Base-by-base conservation (phyloP, 257 asterid genomes). In the Salvia hispanica region DNA sequence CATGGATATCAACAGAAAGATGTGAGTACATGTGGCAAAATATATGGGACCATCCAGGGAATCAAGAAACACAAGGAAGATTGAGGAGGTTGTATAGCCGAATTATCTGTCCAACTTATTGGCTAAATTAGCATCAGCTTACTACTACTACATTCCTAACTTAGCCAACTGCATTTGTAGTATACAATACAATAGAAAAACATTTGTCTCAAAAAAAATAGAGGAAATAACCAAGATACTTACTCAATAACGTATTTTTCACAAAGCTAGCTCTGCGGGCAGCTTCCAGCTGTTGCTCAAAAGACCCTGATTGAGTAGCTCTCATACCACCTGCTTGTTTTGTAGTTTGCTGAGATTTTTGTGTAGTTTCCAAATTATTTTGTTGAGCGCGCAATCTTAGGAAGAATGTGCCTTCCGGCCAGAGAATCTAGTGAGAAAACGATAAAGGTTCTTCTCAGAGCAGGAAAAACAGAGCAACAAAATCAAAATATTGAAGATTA, bases 251-350 rank as follows among this genome's bases (percentile, higher is more conserved):
- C 86, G 91, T 82, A 77, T 91, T 89, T 75, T 91, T 86, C 76
- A 94, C 96, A 75, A 87, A 86, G 68, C 82, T 89, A 55, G 99
- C 99, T 74, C 90, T 77, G 66, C 99, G 99, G 72, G 96, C 84
- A 71, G 99, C 97, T 89, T 94, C 99, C 39, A 91, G 96, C 75
- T 89, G 98, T 66, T 89, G 90, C 82, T 89, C 98, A 65, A 94
- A 94, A 74, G 96, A 85, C 39, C 88, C 96, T 9, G 83, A 77
- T 70, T 76, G 83, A 36, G 80, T n/a, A 57, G 52, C 78, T 80
- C 67, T 86, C 82, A 79, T 76, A 74, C 83, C 83, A 14, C 77
- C 72, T 39, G 81, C 21, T 71, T 71, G 82, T 69, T 74, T 74
- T 18, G 67, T 58, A 52, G 76, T 67, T 63, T 70, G 86, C 66